Evolutionary conservation across 225 moss, liverwort and hornwort species (phyloP).

Genomic region (Neckera pumila): DNA sequence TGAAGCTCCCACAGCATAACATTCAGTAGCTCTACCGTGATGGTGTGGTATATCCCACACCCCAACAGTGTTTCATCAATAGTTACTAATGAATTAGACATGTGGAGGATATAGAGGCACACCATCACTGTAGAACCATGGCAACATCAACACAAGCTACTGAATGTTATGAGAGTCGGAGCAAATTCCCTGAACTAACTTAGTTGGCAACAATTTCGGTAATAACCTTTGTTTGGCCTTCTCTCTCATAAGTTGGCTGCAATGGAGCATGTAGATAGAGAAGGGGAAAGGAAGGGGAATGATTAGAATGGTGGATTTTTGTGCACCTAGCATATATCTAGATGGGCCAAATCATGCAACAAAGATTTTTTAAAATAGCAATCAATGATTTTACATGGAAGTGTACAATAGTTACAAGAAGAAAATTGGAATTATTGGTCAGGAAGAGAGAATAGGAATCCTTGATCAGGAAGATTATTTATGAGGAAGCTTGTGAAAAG

Average conservation of each 20-base stretch:
- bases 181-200: too few species aligned
- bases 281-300: not conserved
- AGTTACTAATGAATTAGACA: too few species aligned
- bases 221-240: not conserved
- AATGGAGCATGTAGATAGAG: not conserved
- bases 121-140: too few species aligned
- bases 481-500: not conserved
- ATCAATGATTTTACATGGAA: fast-evolving
- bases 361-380: fast-evolving
- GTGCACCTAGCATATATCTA: fast-evolving
- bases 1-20: too few species aligned
- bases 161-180: too few species aligned
- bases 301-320: too few species aligned
- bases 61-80: too few species aligned
- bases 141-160: too few species aligned
- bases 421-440: not conserved
- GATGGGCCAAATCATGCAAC: not conserved
- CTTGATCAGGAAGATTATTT: not conserved
- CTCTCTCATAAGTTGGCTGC: too few species aligned
- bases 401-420: not conserved
- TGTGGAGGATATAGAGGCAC: too few species aligned
- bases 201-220: not conserved
- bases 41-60: too few species aligned
- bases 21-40: too few species aligned
- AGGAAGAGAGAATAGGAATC: not conserved